phyloP scores from a whole-genome alignment of 2,329 filamentous ascomycete genomes.

The Fusarium napiforme region DNA sequence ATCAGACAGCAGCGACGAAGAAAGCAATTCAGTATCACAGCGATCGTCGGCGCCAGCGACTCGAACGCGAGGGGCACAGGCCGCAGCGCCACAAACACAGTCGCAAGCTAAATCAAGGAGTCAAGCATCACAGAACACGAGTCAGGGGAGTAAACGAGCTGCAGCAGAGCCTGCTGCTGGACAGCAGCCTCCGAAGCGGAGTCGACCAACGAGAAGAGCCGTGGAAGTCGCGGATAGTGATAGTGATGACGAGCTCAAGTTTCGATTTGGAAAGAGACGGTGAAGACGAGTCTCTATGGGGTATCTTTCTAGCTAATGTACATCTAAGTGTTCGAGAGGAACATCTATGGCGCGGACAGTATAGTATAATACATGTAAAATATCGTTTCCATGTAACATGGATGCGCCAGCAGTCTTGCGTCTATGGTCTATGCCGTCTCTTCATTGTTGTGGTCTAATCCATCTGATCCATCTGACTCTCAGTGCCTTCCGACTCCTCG shows the following conservation, averaged over 20 bases:
- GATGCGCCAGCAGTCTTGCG: not conserved
- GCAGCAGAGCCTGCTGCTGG: slow-evolving; percentile 45
- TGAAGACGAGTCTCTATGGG: slow-evolving; percentile 45
- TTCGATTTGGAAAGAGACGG: slow-evolving; percentile 64
- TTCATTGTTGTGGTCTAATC: slow-evolving; percentile 55
- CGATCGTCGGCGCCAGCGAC: slow-evolving; percentile 18
- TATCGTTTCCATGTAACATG: not conserved
- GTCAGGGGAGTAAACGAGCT: slow-evolving; percentile 49
- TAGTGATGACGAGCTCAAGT: slow-evolving; percentile 67
- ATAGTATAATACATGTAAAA: slow-evolving; percentile 13
- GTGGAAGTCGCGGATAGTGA: slow-evolving; percentile 55
- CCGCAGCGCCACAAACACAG: slow-evolving; percentile 43
- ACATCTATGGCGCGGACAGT: slow-evolving; percentile 25
- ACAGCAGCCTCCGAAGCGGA: slow-evolving; percentile 48
- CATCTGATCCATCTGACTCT: slow-evolving; percentile 68
- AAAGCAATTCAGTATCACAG: slow-evolving; percentile 27
- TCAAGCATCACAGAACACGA: slow-evolving; percentile 44
- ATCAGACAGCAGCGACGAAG: slow-evolving; percentile 54
- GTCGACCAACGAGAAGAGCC: slow-evolving; percentile 50
- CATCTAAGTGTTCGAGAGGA: slow-evolving; percentile 34
- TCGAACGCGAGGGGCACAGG: slow-evolving; percentile 40
- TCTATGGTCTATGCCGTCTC: not conserved
- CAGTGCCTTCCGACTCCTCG: slow-evolving; percentile 60
- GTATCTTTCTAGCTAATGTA: slow-evolving; percentile 48
- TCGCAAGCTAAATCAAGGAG: slow-evolving; percentile 46